Percentiles rank a stretch among this genome's conserved stretches.
Evolutionary conservation across 2,329 filamentous ascomycete species (phyloP).

Genomic region (Fusarium sp.): DNA sequence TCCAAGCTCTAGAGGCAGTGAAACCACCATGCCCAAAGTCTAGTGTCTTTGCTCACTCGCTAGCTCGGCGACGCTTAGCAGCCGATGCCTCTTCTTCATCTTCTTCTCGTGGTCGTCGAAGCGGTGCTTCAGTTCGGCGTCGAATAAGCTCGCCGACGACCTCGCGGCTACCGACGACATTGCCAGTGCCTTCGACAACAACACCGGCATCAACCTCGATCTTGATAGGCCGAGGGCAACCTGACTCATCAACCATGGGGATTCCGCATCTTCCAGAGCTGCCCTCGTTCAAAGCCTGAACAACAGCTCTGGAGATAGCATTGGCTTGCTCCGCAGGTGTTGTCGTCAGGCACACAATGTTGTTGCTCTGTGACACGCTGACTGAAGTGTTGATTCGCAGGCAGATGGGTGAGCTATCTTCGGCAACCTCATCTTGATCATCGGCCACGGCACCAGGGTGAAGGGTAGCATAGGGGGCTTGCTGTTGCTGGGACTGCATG

Average conservation of each 20-base stretch:
- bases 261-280: slow-evolving; percentile 52
- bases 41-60: slow-evolving; percentile 6
- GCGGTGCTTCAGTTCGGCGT: slow-evolving; percentile 23
- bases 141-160: slow-evolving; percentile 44
- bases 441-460: slow-evolving; percentile 11
- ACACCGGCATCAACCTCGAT: slow-evolving; percentile 59
- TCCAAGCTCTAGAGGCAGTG: background rate
- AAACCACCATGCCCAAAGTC: background rate
- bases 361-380: slow-evolving; percentile 58
- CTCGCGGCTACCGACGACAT: slow-evolving; percentile 54
- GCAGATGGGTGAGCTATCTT: slow-evolving; percentile 52
- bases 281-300: slow-evolving; percentile 56
- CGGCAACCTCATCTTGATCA: slow-evolving; percentile 32
- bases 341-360: slow-evolving; percentile 57
- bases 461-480: slow-evolving; percentile 7
- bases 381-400: slow-evolving; percentile 61
- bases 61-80: slow-evolving; percentile 40
- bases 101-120: slow-evolving; percentile 34
- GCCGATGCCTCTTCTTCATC: slow-evolving; percentile 23
- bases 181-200: slow-evolving; percentile 55
- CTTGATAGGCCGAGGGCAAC: slow-evolving; percentile 53
- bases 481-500: slow-evolving; percentile 10
- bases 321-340: slow-evolving; percentile 54
- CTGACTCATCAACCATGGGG: slow-evolving; percentile 59
- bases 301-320: slow-evolving; percentile 56